A percentile compares a stretch with the other conserved stretches of the same genome.
These are phyloP conservation scores for Magnusiomyces suaveolens DNA, from an alignment of 1,139 yeast genomes.

Conservation along the genomic window DNA sequence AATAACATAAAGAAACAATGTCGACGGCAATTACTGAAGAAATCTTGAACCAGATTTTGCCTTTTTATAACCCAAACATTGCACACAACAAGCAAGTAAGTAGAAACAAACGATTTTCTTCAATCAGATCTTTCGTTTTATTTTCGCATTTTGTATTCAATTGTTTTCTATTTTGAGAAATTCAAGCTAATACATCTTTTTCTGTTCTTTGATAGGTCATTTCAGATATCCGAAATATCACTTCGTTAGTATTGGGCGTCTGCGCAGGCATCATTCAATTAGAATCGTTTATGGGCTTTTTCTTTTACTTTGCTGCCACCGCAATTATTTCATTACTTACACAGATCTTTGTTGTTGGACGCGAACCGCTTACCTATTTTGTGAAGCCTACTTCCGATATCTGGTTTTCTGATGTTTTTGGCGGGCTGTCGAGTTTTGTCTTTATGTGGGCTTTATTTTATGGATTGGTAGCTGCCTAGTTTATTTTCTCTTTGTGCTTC, in stretches of 20 bases:
- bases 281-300: slow-evolving; percentile 55
- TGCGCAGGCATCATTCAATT: slow-evolving; percentile 65
- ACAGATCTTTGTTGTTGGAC: slow-evolving; percentile 37
- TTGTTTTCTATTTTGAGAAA: neutral
- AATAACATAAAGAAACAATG: neutral
- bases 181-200: neutral
- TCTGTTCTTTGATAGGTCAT: slow-evolving; percentile 28
- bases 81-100: slow-evolving; percentile 12
- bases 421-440: slow-evolving; percentile 58
- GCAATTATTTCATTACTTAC: slow-evolving; percentile 39
- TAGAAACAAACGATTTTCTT: neutral
- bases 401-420: slow-evolving; percentile 45
- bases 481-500: neutral
- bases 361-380: slow-evolving; percentile 42
- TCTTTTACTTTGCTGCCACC: slow-evolving; percentile 46
- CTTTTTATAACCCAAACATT: slow-evolving; percentile 10
- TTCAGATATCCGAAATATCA: slow-evolving; percentile 51
- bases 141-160: neutral
- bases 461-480: slow-evolving; percentile 39
- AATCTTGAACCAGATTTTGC: slow-evolving; percentile 11
- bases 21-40: slow-evolving; percentile 6
- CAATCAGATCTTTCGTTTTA: neutral
- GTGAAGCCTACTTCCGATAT: slow-evolving; percentile 47
- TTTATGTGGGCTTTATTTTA: slow-evolving; percentile 81
- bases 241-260: slow-evolving; percentile 57